These are phyloP conservation scores for Dendrobium chrysotoxum DNA, from an alignment of 106 monocot species.

Conservation along the genomic window DNA sequence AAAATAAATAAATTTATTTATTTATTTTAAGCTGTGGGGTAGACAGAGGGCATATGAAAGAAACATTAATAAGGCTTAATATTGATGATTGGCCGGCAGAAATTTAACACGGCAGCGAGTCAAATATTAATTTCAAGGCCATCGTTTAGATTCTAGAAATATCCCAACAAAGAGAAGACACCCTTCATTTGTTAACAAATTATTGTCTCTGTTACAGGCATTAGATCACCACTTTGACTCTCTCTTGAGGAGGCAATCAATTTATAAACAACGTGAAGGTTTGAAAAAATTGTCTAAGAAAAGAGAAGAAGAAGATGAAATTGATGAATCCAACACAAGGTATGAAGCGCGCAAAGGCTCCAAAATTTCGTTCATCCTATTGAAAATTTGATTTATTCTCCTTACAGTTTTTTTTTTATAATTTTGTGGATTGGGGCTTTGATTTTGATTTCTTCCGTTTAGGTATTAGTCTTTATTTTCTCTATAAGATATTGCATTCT, in stretches of 20 bases:
- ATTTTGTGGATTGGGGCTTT: not conserved
- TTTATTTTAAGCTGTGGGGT: too few relatives aligned
- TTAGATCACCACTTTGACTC: not conserved
- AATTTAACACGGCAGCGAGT: not conserved
- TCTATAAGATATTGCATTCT: not conserved
- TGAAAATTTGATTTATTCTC: not conserved
- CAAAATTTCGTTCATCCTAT: not conserved
- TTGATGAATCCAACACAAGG: conserved; percentile 1
- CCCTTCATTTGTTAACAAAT: not conserved
- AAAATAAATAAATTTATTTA: too few relatives aligned
- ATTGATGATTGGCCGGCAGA: too few relatives aligned
- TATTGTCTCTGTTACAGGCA: not conserved
- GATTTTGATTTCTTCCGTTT: not conserved
- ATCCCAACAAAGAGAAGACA: not conserved
- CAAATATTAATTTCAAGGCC: not conserved
- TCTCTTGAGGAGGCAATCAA: not conserved
- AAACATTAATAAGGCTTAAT: too few relatives aligned
- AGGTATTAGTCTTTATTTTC: not conserved
- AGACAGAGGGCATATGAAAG: too few relatives aligned
- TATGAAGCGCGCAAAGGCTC: not conserved
- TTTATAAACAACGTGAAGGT: not conserved
- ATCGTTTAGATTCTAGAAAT: not conserved
- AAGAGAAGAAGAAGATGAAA: not conserved
- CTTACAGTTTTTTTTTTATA: not conserved
- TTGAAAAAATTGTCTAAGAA: not conserved